Percentiles rank a stretch among this genome's conserved stretches.
Evolutionary conservation across 352 stramenopile genomes (phyloP).

Genomic region (Sclerospora graminicola): DNA sequence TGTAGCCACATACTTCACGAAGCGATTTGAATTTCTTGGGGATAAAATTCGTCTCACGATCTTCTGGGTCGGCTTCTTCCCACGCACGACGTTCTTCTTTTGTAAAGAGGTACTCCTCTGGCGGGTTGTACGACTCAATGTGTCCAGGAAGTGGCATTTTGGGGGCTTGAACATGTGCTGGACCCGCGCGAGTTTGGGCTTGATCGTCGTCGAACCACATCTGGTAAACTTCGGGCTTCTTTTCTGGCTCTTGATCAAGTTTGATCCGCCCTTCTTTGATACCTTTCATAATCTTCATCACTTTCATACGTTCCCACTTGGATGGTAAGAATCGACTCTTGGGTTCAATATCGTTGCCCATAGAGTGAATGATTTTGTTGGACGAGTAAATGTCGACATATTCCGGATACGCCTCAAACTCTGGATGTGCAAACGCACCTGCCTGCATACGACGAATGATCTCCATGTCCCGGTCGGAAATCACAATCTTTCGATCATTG

Average conservation of each 20-base stretch:
- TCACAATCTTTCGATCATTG: slow-evolving; percentile 95
- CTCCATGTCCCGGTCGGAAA: slow-evolving; percentile 95
- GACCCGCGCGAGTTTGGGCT: slow-evolving; percentile 84
- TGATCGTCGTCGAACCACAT: slow-evolving; percentile 91
- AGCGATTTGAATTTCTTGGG: slow-evolving; percentile 96
- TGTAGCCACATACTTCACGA: slow-evolving; percentile 93
- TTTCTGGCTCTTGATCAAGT: slow-evolving; percentile 86
- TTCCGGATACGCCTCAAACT: slow-evolving; percentile 88
- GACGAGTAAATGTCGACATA: slow-evolving; percentile 86
- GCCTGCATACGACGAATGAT: slow-evolving; percentile 96
- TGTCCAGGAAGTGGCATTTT: slow-evolving; percentile 97
- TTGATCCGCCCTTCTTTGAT: slow-evolving; percentile 95
- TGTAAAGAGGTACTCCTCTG: slow-evolving; percentile 97
- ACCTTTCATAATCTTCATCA: slow-evolving; percentile 94
- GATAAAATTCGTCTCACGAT: slow-evolving; percentile 96
- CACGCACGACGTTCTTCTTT: slow-evolving; percentile 94
- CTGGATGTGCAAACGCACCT: slow-evolving; percentile 84
- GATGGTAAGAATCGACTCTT: slow-evolving; percentile 93
- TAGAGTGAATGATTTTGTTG: slow-evolving; percentile 82
- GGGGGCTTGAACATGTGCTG: slow-evolving; percentile 93
- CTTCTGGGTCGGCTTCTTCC: slow-evolving; percentile 90
- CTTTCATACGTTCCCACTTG: slow-evolving; percentile 97
- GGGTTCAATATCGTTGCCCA: slow-evolving; percentile 80
- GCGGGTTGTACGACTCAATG: slow-evolving; percentile 98
- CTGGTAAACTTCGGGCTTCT: slow-evolving; percentile 86